phyloP scores from a whole-genome alignment of 2,329 filamentous ascomycete species.

The Diaporthe ampelina region DNA sequence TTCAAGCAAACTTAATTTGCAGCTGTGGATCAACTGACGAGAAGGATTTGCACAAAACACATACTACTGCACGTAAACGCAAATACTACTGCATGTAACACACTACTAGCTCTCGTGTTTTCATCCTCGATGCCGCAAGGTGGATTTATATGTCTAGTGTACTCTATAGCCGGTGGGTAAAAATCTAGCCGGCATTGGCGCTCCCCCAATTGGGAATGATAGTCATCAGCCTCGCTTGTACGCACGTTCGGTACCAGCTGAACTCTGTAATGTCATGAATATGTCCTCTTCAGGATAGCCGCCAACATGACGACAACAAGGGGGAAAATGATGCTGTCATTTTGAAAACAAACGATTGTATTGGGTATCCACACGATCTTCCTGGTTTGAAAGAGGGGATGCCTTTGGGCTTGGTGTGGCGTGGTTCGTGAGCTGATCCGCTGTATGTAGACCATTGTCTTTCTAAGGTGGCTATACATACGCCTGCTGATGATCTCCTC shows the following conservation, averaged over 20 bases:
- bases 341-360: neutral
- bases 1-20: too few relatives aligned
- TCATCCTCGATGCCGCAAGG: too few relatives aligned
- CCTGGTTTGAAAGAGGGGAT: neutral
- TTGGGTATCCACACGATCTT: neutral
- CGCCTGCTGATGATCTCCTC: neutral
- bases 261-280: too few relatives aligned
- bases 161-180: too few relatives aligned
- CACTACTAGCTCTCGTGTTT: too few relatives aligned
- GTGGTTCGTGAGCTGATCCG: neutral
- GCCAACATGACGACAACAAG: constrained; percentile 4
- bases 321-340: neutral
- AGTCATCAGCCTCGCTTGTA: neutral
- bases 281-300: constrained; percentile 1
- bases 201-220: neutral
- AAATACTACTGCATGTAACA: too few relatives aligned
- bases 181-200: too few relatives aligned
- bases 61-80: too few relatives aligned
- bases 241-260: neutral
- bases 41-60: too few relatives aligned
- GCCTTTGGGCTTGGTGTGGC: neutral
- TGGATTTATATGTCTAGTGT: too few relatives aligned
- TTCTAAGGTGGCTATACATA: neutral
- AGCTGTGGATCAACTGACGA: too few relatives aligned
- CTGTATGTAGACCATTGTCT: too few relatives aligned